These are phyloP conservation scores for Sporothrix euskadiensis DNA, from an alignment of 2,329 filamentous ascomycete species.

Conservation along the genomic window DNA sequence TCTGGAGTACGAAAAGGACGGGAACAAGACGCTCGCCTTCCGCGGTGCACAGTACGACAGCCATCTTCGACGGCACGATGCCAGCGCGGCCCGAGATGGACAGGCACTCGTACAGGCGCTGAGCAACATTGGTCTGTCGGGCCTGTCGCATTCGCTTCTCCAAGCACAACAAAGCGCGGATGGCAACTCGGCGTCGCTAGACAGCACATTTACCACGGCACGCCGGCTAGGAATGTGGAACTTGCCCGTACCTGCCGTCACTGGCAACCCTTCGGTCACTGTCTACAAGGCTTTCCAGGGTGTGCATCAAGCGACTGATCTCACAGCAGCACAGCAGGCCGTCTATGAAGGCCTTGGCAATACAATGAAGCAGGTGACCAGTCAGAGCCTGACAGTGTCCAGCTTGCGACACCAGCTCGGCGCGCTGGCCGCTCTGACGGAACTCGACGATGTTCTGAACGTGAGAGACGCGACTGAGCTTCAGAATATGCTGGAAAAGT, in stretches of 20 bases:
- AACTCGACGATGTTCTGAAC: conserved; percentile 75
- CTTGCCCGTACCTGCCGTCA: conserved; percentile 68
- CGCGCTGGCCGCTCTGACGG: conserved; percentile 71
- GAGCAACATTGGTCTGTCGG: conserved; percentile 78
- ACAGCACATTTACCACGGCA: conserved; percentile 76
- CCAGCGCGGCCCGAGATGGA: conserved; percentile 59
- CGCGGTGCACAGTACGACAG: conserved; percentile 89
- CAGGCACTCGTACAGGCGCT: conserved; percentile 74
- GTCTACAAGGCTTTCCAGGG: conserved; percentile 81
- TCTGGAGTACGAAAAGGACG: conserved; percentile 86
- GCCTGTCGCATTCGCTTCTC: conserved; percentile 77
- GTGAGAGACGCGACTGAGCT: conserved; percentile 62
- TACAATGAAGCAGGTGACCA: conserved; percentile 60
- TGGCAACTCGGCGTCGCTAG: conserved; percentile 59
- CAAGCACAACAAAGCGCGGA: conserved; percentile 65
- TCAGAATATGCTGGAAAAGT: conserved; percentile 60
- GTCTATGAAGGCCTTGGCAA: conserved; percentile 64
- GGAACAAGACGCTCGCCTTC: conserved; percentile 83
- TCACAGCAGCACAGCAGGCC: conserved; percentile 53
- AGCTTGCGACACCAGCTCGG: conserved; percentile 58
- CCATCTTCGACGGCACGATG: conserved; percentile 65
- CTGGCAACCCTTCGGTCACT: conserved; percentile 64
- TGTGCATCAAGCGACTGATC: conserved; percentile 65
- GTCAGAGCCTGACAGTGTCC: conserved; percentile 51
- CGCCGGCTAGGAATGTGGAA: conserved; percentile 90